phyloP scores from a whole-genome alignment of 2,329 filamentous ascomycete genomes.

The Gnomoniopsis sp. region DNA sequence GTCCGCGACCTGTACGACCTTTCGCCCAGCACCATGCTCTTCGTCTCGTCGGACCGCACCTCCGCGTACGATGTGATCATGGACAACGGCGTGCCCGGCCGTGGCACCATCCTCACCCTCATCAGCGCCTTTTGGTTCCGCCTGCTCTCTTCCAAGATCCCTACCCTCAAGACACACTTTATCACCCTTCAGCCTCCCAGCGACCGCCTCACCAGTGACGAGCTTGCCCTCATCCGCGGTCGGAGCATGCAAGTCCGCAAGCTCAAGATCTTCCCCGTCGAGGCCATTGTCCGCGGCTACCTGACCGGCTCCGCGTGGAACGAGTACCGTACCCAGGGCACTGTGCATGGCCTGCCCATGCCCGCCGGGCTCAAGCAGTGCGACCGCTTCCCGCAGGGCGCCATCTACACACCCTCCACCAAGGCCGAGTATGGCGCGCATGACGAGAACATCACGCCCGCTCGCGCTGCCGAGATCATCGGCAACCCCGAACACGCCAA shows the following conservation, averaged over 20 bases:
- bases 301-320: conserved; percentile 82
- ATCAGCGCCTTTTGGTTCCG: conserved; percentile 52
- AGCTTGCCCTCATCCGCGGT: conserved; percentile 52
- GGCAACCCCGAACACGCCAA: conserved; percentile 58
- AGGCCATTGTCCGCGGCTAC: conserved; percentile 86
- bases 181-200: conserved; percentile 40
- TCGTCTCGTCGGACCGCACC: conserved; percentile 56
- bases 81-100: conserved; percentile 60
- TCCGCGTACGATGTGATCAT: conserved; percentile 94
- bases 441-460: conserved; percentile 80
- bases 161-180: conserved; percentile 50
- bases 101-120: conserved; percentile 49
- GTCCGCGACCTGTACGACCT: conserved; percentile 28
- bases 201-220: conserved; percentile 32
- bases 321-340: conserved; percentile 69
- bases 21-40: conserved; percentile 27
- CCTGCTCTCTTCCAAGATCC: conserved; percentile 41
- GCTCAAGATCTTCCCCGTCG: conserved; percentile 72
- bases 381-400: conserved; percentile 60
- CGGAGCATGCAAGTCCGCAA: conserved; percentile 76
- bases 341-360: conserved; percentile 73
- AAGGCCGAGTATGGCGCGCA: conserved; percentile 78
- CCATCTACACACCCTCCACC: conserved; percentile 75
- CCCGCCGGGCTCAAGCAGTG: conserved; percentile 68
- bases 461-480: conserved; percentile 60